These are phyloP conservation scores for Begonia peltatifolia DNA, from an alignment of 306 rosid species.

Conservation along the genomic window DNA sequence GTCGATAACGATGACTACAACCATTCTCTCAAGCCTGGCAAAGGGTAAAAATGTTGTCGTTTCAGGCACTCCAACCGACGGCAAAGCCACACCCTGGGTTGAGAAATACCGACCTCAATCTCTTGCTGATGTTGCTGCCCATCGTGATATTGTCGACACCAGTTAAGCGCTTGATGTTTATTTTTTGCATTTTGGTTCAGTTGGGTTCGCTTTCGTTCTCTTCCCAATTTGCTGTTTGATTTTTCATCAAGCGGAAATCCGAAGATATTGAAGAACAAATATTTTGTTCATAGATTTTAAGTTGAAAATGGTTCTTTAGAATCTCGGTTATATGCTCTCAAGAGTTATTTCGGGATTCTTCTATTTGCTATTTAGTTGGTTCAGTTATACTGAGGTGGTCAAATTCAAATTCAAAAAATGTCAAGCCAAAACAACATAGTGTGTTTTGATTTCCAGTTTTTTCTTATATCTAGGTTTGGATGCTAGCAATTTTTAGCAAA, in stretches of 20 bases:
- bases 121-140: conserved; percentile 86
- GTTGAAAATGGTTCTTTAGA: too few relatives aligned
- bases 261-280: too few relatives aligned
- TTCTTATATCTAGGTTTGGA: not conserved
- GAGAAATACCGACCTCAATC: conserved; percentile 93
- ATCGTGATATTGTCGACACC: conserved; percentile 94
- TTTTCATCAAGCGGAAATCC: too few relatives aligned
- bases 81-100: conserved; percentile 67
- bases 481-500: not conserved
- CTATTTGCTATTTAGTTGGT: too few relatives aligned
- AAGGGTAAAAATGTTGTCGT: conserved; percentile 32
- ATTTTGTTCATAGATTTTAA: too few relatives aligned
- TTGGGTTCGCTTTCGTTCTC: conserved; percentile 11
- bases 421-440: too few relatives aligned
- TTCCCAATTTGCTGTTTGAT: not conserved
- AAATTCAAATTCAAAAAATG: too few relatives aligned
- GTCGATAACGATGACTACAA: conserved; percentile 29
- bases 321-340: too few relatives aligned
- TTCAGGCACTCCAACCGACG: conserved; percentile 16
- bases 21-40: conserved; percentile 13
- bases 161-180: conserved; percentile 25
- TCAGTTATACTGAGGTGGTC: too few relatives aligned
- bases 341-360: too few relatives aligned
- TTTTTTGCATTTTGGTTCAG: not conserved
- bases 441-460: not conserved